Percentiles rank a stretch among this genome's conserved stretches.
Evolutionary conservation across 352 stramenopile genomes (phyloP).

Genomic region (Globisporangium middletonii): DNA sequence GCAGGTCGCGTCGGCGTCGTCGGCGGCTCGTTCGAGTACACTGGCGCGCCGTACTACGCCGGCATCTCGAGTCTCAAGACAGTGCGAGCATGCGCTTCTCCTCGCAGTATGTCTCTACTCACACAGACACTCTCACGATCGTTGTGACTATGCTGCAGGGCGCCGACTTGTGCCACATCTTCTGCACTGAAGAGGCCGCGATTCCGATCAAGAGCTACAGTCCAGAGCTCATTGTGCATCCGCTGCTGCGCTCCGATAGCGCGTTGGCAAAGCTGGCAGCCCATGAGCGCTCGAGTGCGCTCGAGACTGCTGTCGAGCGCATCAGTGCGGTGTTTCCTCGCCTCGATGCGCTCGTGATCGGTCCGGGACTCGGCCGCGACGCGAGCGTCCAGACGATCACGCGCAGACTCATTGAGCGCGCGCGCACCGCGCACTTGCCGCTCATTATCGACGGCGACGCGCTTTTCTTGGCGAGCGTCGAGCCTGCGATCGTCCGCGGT

Average conservation of each 20-base stretch:
- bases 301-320: conserved; percentile 31
- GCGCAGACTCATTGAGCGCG: conserved; percentile 59
- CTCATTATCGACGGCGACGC: conserved; percentile 95
- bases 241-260: conserved; percentile 57
- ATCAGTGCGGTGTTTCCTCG: conserved; percentile 58
- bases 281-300: conserved; percentile 10
- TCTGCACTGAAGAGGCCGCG: conserved; percentile 92
- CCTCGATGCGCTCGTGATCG: conserved; percentile 84
- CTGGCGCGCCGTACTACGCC: conserved; percentile 96
- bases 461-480: conserved; percentile 86
- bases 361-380: conserved; percentile 92
- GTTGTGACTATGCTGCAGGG: conserved; percentile 34
- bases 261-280: conserved; percentile 10
- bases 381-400: conserved; percentile 77
- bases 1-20: conserved; percentile 89
- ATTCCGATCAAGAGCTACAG: conserved; percentile 97
- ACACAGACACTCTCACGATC: neutral
- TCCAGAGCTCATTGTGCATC: conserved; percentile 95
- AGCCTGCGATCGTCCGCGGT: conserved; percentile 54
- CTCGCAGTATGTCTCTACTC: neutral
- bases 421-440: conserved; percentile 62
- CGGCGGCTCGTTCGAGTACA: conserved; percentile 96
- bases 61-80: conserved; percentile 91
- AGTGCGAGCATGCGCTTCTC: conserved; percentile 14
- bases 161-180: conserved; percentile 94